Percentiles rank a stretch among this genome's conserved stretches.
Evolutionary conservation across 2,329 filamentous ascomycete genomes (phyloP).

Genomic region (Diaporthe nobilis): DNA sequence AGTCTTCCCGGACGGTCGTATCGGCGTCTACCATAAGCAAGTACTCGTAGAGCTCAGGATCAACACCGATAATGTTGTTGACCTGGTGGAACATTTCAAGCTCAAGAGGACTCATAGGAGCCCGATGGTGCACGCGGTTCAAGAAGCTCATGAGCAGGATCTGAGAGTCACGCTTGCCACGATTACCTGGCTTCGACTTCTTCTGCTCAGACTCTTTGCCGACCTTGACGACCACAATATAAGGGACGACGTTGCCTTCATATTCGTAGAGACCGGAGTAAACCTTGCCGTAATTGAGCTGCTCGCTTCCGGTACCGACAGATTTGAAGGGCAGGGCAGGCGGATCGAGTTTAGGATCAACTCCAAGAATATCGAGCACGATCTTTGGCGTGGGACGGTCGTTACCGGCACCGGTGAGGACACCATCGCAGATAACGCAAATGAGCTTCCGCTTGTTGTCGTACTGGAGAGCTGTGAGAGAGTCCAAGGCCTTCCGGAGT

Average conservation of each 20-base stretch:
- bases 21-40: conserved; percentile 98
- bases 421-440: conserved; percentile 95
- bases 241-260: conserved; percentile 97
- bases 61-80: conserved; percentile 98
- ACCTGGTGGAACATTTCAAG: conserved; percentile 99
- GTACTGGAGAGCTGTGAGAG: conserved; percentile 92
- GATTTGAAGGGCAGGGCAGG: conserved; percentile 95
- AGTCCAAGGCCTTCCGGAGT: conserved; percentile 91
- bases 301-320: conserved; percentile 87
- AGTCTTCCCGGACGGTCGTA: conserved; percentile 93
- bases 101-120: conserved; percentile 95
- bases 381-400: conserved; percentile 98
- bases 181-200: conserved; percentile 95
- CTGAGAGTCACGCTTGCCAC: conserved; percentile 98
- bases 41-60: conserved; percentile 97
- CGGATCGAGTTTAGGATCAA: conserved; percentile 96
- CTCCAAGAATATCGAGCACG: conserved; percentile 95
- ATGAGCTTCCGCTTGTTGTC: conserved; percentile 99
- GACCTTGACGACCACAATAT: conserved; percentile 95
- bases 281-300: conserved; percentile 98
- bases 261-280: conserved; percentile 98
- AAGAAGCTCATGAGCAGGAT: conserved; percentile 97
- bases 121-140: conserved; percentile 94
- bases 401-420: conserved; percentile 96
- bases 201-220: conserved; percentile 95